Base-by-base conservation (phyloP, 2,329 filamentous ascomycete species). In the Atkinsonella hypoxylon region DNA sequence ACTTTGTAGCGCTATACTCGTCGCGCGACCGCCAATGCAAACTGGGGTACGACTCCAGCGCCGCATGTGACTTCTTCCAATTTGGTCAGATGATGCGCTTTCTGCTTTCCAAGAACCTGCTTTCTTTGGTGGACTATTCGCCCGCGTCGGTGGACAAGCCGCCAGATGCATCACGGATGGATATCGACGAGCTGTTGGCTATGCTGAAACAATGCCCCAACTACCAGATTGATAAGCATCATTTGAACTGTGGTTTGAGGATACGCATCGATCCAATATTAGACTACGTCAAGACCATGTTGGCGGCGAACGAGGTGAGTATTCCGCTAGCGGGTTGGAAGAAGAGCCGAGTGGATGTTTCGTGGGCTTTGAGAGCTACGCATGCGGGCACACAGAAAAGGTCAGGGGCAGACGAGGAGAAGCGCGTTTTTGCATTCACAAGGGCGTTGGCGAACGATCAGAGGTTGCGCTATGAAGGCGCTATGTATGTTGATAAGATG, bases 21-120 rank as follows among this genome's bases (percentile, higher is more conserved):
- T 85, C 83, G 10, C 78, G 81, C n/a, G 74, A 68, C 32, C 66
- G 70, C 8, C 85, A 89, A 62, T 89, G 86, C 64, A 81, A 80
- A 58, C 74, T 88, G 0, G 85, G 85, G 48, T 89, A 89, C 64
- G 84, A 87, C 59, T 82, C 80, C 2, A 85, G 81, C 54, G 67
- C 76, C 2, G 79, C 84, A 41, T 89, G 86, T 63, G 86, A 90
- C 67, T 82, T 81, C 2, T 90, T 85, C 60, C 86, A 90, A 65
- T 76, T 90, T 1, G 86, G 85, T 20, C 84, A 89, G 66, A 87
- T 87, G 74, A 67, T 88, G 55, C 81, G 81, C 56, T 89, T 89
- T 64, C 76, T 89, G 36, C 68, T 72, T 13, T 74, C 75, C 56
- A 79, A 80, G 56, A 73, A 76, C 30, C 76, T 87, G 0, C 60